Base-by-base conservation (phyloP, 495 filamentous ascomycete genomes). In the Aspergillus saccharolyticus region DNA sequence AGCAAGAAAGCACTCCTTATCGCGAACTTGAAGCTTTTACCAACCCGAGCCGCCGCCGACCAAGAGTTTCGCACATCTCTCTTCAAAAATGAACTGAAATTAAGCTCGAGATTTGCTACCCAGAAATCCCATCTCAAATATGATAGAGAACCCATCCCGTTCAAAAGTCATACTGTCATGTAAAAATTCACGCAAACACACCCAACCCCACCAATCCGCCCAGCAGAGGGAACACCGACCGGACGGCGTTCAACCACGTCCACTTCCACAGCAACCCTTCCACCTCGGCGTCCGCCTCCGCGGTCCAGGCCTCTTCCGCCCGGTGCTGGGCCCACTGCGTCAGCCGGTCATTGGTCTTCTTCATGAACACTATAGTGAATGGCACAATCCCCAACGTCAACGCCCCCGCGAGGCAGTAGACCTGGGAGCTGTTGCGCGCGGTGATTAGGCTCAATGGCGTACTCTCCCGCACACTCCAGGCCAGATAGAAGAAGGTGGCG, bases 321-420 rank as follows among this genome's bases (percentile, higher is more conserved):
- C n/a, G 9, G 20, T 16, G 16, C 22, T n/a, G 21, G 8, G 62
- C 65, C n/a, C 52, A 57, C 17, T 54, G 59, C 17, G 69, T 55
- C 28, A 78, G 53, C 7, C 19, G 17, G n/a, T 63, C 60, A 44
- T 72, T 74, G 16, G 66, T 65, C 4, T 52, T 48, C 1, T 25
- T 21, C 60, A 74, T 67, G 0, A 59, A 57, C 4, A 61, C 42
- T 4, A 74, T 4, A 9, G 76, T 78, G 44, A 60, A 75, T 8
- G 73, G 74, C 0, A 73, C 63, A 50, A 78, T 71, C 1, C 72
- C 54, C 1, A 78, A 16, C 16, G 70, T 74, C 15, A 76, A 47
- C 12, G 61, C 49, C 4, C 68, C 75, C 0, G 67, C 72, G 0
- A 54, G 56, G 0, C 62, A 63, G 30, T 72, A 79, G 7, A 71